Conservation (phyloP, 2,329 filamentous ascomycete species). For the Ophiosphaerella herpotricha region DNA sequence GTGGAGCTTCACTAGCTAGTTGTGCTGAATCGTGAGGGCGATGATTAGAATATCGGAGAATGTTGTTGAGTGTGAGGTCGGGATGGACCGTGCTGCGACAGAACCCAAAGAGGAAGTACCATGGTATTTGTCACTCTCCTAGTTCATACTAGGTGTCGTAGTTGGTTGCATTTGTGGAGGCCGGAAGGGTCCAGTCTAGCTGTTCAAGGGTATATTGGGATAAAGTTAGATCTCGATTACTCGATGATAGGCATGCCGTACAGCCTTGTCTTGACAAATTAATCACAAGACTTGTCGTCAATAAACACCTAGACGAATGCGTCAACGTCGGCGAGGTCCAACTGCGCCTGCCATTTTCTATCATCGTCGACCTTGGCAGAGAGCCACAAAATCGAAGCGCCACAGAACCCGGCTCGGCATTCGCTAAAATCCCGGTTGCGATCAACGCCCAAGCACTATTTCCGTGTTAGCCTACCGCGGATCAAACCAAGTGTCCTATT, state of each 20-base stretch:
- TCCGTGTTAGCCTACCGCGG: constrained; percentile 6
- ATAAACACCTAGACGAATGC: constrained; percentile 19
- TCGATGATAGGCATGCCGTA: constrained; percentile 4
- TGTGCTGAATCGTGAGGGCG: neutral
- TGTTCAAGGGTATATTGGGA: no score
- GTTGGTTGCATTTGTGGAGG: no score
- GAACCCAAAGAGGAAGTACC: no score
- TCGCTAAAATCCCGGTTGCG: constrained; percentile 8
- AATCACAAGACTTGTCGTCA: constrained; percentile 15
- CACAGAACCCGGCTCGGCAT: constrained; percentile 25
- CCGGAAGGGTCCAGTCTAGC: neutral
- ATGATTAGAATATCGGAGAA: neutral
- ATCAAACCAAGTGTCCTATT: constrained; percentile 9
- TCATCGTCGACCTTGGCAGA: constrained; percentile 21
- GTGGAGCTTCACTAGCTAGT: no score
- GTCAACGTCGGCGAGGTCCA: constrained; percentile 38
- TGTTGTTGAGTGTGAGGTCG: no score
- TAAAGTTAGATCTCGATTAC: neutral
- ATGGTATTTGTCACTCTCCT: no score
- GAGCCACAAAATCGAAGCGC: constrained; percentile 22
- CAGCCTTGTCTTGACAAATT: neutral
- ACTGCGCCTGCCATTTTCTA: constrained; percentile 17
- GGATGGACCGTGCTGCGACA: no score
- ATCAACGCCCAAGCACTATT: constrained; percentile 13
- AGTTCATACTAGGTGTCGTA: no score